Percentiles rank a stretch among this genome's conserved stretches.
phyloP scores from a whole-genome alignment of 768 basidiomycete genomes.

The Dioszegia hungarica region DNA sequence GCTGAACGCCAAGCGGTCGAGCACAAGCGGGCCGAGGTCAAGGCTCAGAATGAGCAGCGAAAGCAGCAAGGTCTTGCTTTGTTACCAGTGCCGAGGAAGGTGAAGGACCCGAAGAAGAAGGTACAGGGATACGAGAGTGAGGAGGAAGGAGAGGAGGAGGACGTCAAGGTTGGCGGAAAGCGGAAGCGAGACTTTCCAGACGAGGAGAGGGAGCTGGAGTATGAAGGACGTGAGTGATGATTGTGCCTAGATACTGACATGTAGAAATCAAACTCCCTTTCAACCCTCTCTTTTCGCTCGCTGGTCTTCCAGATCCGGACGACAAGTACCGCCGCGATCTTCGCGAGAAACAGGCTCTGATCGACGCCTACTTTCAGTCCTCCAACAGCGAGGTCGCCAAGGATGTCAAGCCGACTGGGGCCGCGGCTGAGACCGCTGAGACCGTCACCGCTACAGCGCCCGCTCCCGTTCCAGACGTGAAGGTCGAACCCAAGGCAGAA shows the following conservation, averaged over 20 bases:
- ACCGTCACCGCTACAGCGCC: too few relatives aligned
- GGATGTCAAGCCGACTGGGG: too few relatives aligned
- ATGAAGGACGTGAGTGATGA: slow-evolving; percentile 32
- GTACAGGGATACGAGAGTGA: not conserved
- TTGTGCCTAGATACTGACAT: not conserved
- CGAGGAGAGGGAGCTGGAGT: slow-evolving; percentile 14
- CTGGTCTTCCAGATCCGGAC: not conserved
- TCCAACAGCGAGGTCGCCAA: too few relatives aligned
- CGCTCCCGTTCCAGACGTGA: too few relatives aligned
- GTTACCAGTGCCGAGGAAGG: slow-evolving; percentile 10
- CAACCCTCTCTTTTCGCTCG: slow-evolving; percentile 25
- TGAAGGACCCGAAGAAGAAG: slow-evolving; percentile 5
- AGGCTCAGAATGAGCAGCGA: slow-evolving; percentile 19
- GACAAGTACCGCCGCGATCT: not conserved
- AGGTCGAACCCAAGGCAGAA: too few relatives aligned
- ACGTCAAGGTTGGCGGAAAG: not conserved
- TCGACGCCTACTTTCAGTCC: not conserved
- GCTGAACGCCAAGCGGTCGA: slow-evolving; percentile 4
- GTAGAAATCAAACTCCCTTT: slow-evolving; percentile 26
- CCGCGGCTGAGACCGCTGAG: too few relatives aligned
- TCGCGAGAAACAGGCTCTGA: not conserved
- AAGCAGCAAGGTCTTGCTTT: slow-evolving; percentile 12
- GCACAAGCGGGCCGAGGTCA: slow-evolving; percentile 8
- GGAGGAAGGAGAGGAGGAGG: not conserved
- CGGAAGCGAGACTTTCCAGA: not conserved